Conservation (phyloP, 2,329 filamentous ascomycete species). For the Xylariaceae sp. region DNA sequence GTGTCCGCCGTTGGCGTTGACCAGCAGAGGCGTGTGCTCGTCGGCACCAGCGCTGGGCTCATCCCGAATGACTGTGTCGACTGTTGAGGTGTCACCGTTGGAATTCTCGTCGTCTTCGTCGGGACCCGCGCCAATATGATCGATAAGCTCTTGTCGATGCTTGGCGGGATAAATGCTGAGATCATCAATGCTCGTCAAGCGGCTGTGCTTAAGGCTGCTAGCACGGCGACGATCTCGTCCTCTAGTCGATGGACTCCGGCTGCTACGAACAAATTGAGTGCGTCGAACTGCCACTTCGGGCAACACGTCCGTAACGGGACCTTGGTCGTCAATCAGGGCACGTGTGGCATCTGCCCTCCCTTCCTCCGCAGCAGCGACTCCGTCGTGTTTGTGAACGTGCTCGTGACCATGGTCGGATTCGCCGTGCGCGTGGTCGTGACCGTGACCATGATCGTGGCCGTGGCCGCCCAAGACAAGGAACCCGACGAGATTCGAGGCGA, state of each 20-base stretch:
- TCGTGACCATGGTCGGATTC: slow-evolving; percentile 45
- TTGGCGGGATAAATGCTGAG: slow-evolving; percentile 84
- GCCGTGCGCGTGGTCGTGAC: slow-evolving; percentile 41
- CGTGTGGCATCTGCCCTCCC: slow-evolving; percentile 38
- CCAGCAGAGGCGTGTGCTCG: slow-evolving; percentile 34
- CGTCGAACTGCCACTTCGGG: slow-evolving; percentile 46
- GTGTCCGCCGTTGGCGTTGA: slow-evolving; percentile 14
- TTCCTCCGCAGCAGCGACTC: slow-evolving; percentile 39
- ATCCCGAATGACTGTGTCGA: slow-evolving; percentile 25
- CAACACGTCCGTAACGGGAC: slow-evolving; percentile 53
- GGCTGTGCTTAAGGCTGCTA: slow-evolving; percentile 44
- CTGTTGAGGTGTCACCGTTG: slow-evolving; percentile 38
- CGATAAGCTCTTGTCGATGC: slow-evolving; percentile 88
- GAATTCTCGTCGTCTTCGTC: slow-evolving; percentile 49
- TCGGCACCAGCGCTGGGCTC: slow-evolving; percentile 23
- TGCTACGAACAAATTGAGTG: slow-evolving; percentile 30
- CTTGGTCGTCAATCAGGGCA: slow-evolving; percentile 44
- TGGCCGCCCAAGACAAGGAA: slow-evolving; percentile 91
- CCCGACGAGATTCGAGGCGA: slow-evolving; percentile 82
- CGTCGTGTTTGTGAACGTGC: slow-evolving; percentile 32
- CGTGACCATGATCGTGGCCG: slow-evolving; percentile 66
- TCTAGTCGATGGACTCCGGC: slow-evolving; percentile 26
- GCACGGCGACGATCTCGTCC: slow-evolving; percentile 38
- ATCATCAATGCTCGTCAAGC: slow-evolving; percentile 59
- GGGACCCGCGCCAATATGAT: slow-evolving; percentile 59